Evolutionary conservation across 2,329 filamentous ascomycete species (phyloP), one percentile per base, ranked within the genome.

Genomic region (Fusarium sp.): DNA sequence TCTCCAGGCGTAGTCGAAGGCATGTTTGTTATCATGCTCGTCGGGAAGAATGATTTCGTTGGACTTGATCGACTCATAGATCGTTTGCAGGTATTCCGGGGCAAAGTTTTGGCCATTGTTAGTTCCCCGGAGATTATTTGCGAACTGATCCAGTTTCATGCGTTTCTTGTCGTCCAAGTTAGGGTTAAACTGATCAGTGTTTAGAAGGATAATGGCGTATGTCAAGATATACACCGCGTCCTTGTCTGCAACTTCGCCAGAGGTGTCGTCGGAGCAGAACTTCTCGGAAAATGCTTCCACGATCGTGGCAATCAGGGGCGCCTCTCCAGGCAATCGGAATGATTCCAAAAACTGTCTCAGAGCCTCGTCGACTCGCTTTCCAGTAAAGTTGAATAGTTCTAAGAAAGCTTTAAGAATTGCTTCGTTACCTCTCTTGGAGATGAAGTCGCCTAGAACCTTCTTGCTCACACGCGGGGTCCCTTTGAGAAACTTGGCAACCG

Each of bases 1-100:
- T 77, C 95, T 95, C 96, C 96, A 99, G 3, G 96, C 95, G 79
- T 97, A 96, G 77, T 98, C 95, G 75, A 98, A 98, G 2, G 94
- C 94, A 80, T 97, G 92, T 77, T 95, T 92, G 78, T 97, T 97
- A 76, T 97, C 94, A 77, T 98, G 96, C 79, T 99, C 96, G 70
- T 98, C 96, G 0, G 96, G 96, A 22, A 99, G 82, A 68, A 99
- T 97, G 67, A 99, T 99, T 79, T 99, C 96, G 69, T 96, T 93
- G 19, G 88, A 89, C 76, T 91, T 93, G 81, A 99, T 99, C 1
- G 93, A 93, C 72, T 97, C 90, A 75, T 91, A 99, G 56, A 98
- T 97, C 3, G 88, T 88, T 75, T 94, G 87, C 1, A 99, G 84
- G 75, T 95, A 98, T 66, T 94, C 90, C 0, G 88, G 85, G 7